Conservation (phyloP, 257 asterid species). For the Solanum tarijense region DNA sequence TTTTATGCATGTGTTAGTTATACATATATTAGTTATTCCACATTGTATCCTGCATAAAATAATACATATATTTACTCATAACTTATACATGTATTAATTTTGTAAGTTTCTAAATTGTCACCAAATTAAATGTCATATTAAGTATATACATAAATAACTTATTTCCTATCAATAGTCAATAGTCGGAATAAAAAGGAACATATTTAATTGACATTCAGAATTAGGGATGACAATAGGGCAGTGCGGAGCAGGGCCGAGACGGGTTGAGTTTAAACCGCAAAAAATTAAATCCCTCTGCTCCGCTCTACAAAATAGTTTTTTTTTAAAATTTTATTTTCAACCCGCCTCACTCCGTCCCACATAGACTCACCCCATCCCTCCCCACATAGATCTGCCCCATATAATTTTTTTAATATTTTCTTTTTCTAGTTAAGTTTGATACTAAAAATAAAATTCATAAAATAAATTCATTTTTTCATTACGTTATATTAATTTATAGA, state of each 20-base stretch:
- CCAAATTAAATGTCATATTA: background rate
- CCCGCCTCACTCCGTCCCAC: background rate
- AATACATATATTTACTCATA: too few relatives aligned
- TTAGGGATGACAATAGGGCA: background rate
- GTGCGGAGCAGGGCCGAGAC: fast-evolving
- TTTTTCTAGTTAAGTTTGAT: background rate
- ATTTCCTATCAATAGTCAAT: too few relatives aligned
- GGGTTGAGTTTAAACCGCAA: background rate
- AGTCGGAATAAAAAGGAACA: background rate
- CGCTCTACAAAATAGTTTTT: background rate
- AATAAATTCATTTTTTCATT: too few relatives aligned
- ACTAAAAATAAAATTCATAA: too few relatives aligned
- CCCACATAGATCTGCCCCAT: too few relatives aligned
- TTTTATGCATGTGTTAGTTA: background rate
- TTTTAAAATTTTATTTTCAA: too few relatives aligned
- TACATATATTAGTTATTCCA: background rate
- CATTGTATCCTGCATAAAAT: too few relatives aligned
- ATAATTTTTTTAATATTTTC: too few relatives aligned
- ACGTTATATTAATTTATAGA: too few relatives aligned
- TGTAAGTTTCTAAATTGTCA: background rate
- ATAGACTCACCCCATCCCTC: too few relatives aligned
- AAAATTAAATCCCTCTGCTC: background rate
- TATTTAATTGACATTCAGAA: too few relatives aligned
- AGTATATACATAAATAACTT: background rate
- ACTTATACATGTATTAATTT: too few relatives aligned